Evolutionary conservation across 495 filamentous ascomycete species (phyloP).

Genomic region (Tuber borchii): DNA sequence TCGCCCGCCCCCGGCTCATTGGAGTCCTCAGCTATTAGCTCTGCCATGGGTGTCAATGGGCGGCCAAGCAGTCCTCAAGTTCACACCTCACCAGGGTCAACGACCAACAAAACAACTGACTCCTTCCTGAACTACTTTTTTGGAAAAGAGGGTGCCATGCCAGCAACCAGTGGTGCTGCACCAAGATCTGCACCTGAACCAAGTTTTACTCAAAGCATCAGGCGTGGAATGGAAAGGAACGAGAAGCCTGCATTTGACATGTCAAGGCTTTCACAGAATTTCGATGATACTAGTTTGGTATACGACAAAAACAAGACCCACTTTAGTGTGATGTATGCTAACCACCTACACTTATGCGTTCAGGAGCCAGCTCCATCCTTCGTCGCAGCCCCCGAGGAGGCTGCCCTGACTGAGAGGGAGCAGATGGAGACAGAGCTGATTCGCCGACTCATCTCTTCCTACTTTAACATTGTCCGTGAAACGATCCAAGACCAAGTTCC

Average conservation of each 20-base stretch:
- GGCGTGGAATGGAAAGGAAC: conserved; percentile 60
- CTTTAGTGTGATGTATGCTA: conserved; percentile 13
- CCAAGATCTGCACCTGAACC: conserved; percentile 53
- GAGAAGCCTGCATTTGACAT: conserved; percentile 31
- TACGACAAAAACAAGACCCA: conserved; percentile 8
- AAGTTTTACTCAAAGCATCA: conserved; percentile 74
- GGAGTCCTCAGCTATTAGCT: conserved; percentile 34
- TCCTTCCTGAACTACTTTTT: conserved; percentile 99
- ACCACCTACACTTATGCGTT: conserved; percentile 19
- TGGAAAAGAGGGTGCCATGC: conserved; percentile 68
- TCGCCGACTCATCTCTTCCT: conserved; percentile 87
- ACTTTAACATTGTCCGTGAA: conserved; percentile 97
- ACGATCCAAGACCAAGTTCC: conserved; percentile 96
- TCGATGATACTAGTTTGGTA: conserved; percentile 40
- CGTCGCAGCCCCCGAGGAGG: conserved; percentile 55
- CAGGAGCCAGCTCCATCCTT: conserved; percentile 35
- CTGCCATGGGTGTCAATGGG: conserved; percentile 44
- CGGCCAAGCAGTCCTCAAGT: conserved; percentile 39
- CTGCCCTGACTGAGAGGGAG: conserved; percentile 87
- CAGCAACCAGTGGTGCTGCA: conserved; percentile 31
- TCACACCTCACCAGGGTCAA: conserved; percentile 42
- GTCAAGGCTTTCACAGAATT: conserved; percentile 36
- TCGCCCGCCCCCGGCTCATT: conserved; percentile 38
- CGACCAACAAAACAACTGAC: conserved; percentile 55
- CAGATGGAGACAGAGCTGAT: conserved; percentile 96